Evolutionary conservation across 2,329 filamentous ascomycete genomes (phyloP), one percentile per base, ranked within the genome.

Genomic region (Claviceps cyperi): DNA sequence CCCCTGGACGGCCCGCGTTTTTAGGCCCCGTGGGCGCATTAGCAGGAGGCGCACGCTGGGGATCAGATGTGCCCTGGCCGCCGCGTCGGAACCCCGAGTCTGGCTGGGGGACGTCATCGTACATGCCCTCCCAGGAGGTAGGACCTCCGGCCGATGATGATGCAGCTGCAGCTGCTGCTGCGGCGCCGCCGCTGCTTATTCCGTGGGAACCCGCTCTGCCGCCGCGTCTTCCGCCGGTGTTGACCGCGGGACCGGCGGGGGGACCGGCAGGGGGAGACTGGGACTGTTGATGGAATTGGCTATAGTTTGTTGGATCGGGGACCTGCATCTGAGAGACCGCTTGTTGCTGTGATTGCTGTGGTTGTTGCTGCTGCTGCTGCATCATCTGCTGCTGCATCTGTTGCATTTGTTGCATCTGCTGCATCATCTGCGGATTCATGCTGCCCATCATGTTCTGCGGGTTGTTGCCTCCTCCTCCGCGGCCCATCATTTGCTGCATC

Each of bases 61-160:
- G 67, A 43, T 67, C 63, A 40, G 68, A 63, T 47, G 64, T 67
- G 38, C 65, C 69, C 51, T 66, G 66, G 57, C 66, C 67, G 62
- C 68, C 57, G 24, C 66, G 66, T 35, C 61, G 57, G 52, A 69
- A 71, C 19, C 59, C 57, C 51, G 82, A 77, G 58, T 83, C 82
- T 5, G 87, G 87, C 62, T 91, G 87, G 15, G 89, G 90, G 2
- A 90, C 86, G 64, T 96, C 91, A 63, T 97, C 91, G 65, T 96
- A 97, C 89, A 95, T 95, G 60, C 91, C 91, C 65, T 97, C 91
- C 89, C 90, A 96, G 40, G 84, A 90, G 22, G 86, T 87, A n/a
- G 84, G 84, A 15, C 80, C 81, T 43, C 79, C 80, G 51, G 60
- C 64, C 28, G 28, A 8, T 32, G 28, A 8, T 32, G 28, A 32